Conservation (phyloP, 768 basidiomycete genomes). For the Mycena galericulata region DNA sequence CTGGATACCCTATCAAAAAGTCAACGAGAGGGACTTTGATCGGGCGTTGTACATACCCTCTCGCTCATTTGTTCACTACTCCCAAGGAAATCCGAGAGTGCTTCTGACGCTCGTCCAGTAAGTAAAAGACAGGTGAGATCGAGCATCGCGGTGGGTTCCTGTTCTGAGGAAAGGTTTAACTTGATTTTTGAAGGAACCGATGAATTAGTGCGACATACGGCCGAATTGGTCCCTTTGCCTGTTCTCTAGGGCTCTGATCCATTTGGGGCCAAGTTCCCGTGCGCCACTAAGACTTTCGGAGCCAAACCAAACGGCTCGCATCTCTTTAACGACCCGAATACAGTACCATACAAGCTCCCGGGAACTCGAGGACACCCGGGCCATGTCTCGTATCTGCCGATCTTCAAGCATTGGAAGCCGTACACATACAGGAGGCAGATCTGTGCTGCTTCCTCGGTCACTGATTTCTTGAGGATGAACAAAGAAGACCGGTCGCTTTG, state of each 20-base stretch:
- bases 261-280: constrained; percentile 77
- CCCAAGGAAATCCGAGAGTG: constrained; percentile 79
- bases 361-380: constrained; percentile 74
- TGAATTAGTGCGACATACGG: constrained; percentile 53
- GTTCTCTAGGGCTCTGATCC: constrained; percentile 73
- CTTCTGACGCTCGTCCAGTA: constrained; percentile 78
- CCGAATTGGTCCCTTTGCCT: constrained; percentile 77
- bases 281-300: constrained; percentile 74
- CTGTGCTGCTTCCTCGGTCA: constrained; percentile 43
- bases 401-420: constrained; percentile 68
- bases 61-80: constrained; percentile 87
- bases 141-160: constrained; percentile 70
- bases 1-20: constrained; percentile 69
- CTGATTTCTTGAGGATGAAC: constrained; percentile 54
- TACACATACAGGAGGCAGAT: constrained; percentile 59
- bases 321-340: constrained; percentile 77
- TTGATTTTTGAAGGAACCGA: constrained; percentile 9
- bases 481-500: constrained; percentile 59
- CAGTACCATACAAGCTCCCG: constrained; percentile 81
- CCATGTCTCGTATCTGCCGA: constrained; percentile 73
- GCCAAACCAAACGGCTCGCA: constrained; percentile 81
- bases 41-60: constrained; percentile 60
- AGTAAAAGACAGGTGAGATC: constrained; percentile 79
- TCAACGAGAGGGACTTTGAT: constrained; percentile 35
- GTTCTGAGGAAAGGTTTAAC: constrained; percentile 54